phyloP scores from a whole-genome alignment of 2,329 filamentous ascomycete species.

The Chrysoporthe puriensis region DNA sequence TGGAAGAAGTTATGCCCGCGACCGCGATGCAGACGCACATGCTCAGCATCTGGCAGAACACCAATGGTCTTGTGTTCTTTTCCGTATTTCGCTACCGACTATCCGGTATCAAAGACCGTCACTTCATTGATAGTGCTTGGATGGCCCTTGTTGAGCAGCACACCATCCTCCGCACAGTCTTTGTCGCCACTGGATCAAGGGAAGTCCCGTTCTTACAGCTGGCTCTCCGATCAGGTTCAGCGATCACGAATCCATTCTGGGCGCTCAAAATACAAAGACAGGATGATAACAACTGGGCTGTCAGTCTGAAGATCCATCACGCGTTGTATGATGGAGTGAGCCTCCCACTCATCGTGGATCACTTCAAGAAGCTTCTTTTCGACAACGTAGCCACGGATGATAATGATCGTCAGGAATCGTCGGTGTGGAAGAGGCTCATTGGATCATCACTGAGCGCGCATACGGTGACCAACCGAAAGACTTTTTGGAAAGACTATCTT shows the following conservation, averaged over 20 bases:
- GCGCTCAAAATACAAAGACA: slow-evolving; percentile 31
- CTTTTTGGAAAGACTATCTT: slow-evolving; percentile 51
- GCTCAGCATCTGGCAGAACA: slow-evolving; percentile 75
- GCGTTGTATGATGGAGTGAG: slow-evolving; percentile 87
- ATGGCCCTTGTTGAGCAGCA: slow-evolving; percentile 54
- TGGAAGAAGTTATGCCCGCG: slow-evolving; percentile 67
- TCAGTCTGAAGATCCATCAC: slow-evolving; percentile 74
- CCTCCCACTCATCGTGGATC: slow-evolving; percentile 64
- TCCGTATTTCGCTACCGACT: slow-evolving; percentile 70
- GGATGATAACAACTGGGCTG: slow-evolving; percentile 31
- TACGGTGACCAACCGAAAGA: slow-evolving; percentile 30
- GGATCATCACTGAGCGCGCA: slow-evolving; percentile 22
- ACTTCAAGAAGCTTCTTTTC: slow-evolving; percentile 37
- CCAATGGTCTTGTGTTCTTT: slow-evolving; percentile 70
- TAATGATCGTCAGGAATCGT: too few relatives aligned
- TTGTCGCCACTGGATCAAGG: slow-evolving; percentile 55
- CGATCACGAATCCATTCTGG: slow-evolving; percentile 30
- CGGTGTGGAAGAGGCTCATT: slow-evolving; percentile 36
- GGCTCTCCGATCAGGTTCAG: slow-evolving; percentile 43
- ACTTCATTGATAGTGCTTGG: slow-evolving; percentile 64
- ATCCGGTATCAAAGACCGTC: slow-evolving; percentile 41
- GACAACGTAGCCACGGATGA: background rate
- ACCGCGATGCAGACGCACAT: slow-evolving; percentile 81
- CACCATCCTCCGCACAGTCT: slow-evolving; percentile 70
- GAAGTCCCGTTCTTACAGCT: slow-evolving; percentile 66